Percentiles rank a stretch among this genome's conserved stretches.
Conservation (phyloP, 1,139 yeast species). For the Sugiyamaella novakii region DNA sequence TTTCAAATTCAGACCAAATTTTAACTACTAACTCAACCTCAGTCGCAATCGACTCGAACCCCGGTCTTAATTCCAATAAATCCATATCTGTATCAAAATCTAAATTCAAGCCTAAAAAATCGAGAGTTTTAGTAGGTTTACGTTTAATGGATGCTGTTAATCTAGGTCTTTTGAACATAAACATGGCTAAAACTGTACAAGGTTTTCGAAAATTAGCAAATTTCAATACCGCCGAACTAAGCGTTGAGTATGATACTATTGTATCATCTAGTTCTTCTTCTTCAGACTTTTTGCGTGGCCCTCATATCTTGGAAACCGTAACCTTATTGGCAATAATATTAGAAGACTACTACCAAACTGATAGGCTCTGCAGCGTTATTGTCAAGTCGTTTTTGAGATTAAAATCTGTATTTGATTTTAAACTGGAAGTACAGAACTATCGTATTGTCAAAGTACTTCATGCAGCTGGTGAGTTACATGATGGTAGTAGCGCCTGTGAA, state of each 20-base stretch:
- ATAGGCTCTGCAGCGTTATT: neutral
- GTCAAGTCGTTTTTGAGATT: conserved; percentile 1
- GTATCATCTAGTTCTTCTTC: too few relatives aligned
- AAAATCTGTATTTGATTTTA: neutral
- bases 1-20: too few relatives aligned
- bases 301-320: conserved; percentile 22
- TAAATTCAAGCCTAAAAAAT: neutral
- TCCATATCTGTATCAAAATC: neutral
- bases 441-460: conserved; percentile 2
- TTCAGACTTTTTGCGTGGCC: too few relatives aligned
- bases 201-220: neutral
- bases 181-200: conserved; percentile 6
- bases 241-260: too few relatives aligned
- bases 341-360: conserved; percentile 4
- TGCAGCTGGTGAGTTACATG: neutral
- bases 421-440: conserved; percentile 8
- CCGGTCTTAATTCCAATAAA: neutral
- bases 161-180: conserved; percentile 3
- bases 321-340: conserved; percentile 22
- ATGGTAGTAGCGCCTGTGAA: neutral
- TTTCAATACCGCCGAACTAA: too few relatives aligned
- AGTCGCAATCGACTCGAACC: too few relatives aligned
- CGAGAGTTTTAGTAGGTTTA: too few relatives aligned
- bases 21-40: too few relatives aligned
- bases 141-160: conserved; percentile 16